A percentile compares a stretch with the other conserved stretches of the same genome.
Evolutionary conservation across 2,329 filamentous ascomycete genomes (phyloP).

Genomic region (Aphanocladium album): DNA sequence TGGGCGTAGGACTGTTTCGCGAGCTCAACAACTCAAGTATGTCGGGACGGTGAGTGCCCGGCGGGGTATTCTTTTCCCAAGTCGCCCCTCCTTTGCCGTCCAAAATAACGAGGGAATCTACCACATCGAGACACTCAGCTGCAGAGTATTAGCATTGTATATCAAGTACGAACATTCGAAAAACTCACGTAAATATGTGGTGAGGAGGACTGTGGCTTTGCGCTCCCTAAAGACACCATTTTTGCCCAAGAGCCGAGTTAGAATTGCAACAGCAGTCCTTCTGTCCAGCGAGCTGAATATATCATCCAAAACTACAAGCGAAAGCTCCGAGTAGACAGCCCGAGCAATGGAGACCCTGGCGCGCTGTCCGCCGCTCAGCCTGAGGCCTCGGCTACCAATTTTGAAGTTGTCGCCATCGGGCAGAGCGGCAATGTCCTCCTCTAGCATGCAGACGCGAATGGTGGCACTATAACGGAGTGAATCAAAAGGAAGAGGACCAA

Average conservation of each 20-base stretch:
- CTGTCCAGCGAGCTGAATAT: not conserved
- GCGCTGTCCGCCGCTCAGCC: not conserved
- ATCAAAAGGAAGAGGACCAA: not conserved
- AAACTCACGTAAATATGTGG: not conserved
- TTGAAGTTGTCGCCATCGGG: not conserved
- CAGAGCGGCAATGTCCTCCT: not conserved
- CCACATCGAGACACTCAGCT: not conserved
- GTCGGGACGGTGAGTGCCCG: not conserved
- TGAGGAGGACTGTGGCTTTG: not conserved
- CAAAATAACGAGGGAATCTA: not conserved
- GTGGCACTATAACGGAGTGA: not conserved
- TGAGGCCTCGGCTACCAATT: not conserved
- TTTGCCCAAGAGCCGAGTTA: not conserved
- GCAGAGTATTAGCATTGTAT: not conserved
- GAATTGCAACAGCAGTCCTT: not conserved
- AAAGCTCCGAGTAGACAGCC: not conserved
- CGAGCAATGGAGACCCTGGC: not conserved
- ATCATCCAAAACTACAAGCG: not conserved
- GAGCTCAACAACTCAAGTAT: not conserved
- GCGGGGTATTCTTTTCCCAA: not conserved
- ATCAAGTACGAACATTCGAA: not conserved
- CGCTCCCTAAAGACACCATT: not conserved
- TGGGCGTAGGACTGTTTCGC: not conserved
- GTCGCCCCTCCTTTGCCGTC: not conserved
- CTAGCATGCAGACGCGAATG: not conserved